These are phyloP conservation scores for Coriaria nepalensis DNA, from an alignment of 306 rosid genomes.

Conservation along the genomic window DNA sequence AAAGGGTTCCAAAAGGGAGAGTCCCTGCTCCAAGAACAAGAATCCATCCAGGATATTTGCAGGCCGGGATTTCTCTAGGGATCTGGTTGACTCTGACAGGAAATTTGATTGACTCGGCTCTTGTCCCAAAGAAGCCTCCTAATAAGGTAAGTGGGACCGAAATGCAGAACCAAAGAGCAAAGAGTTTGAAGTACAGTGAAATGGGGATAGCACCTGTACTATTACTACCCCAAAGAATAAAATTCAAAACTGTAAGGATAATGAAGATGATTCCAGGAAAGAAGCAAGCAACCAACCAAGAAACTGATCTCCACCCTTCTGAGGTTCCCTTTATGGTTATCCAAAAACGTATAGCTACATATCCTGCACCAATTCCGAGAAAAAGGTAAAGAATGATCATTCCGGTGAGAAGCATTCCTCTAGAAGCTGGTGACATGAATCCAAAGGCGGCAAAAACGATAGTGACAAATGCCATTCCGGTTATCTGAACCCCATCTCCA, in stretches of 20 bases:
- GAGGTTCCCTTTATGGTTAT: constrained; percentile 72
- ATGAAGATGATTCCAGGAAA: constrained; percentile 72
- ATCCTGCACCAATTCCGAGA: constrained; percentile 70
- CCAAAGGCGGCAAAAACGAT: constrained; percentile 76
- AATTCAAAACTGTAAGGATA: constrained; percentile 59
- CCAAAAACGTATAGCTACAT: constrained; percentile 76
- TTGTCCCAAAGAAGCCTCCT: constrained; percentile 5
- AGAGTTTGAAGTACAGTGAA: constrained; percentile 39
- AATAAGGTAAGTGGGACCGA: constrained; percentile 4
- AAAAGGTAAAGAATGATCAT: constrained; percentile 80
- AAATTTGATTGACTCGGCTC: background rate
- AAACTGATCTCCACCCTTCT: constrained; percentile 67
- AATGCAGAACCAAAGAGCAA: constrained; percentile 3
- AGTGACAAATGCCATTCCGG: constrained; percentile 75
- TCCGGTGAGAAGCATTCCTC: constrained; percentile 78
- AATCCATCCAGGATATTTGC: constrained; percentile 83
- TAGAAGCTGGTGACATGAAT: constrained; percentile 53
- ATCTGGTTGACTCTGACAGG: constrained; percentile 86
- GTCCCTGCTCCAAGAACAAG: constrained; percentile 89
- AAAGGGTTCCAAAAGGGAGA: constrained; percentile 84
- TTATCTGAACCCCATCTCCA: constrained; percentile 79
- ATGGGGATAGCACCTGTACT: constrained; percentile 84
- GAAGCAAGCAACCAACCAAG: constrained; percentile 69
- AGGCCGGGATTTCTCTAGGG: constrained; percentile 73
- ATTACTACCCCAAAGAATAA: constrained; percentile 71